These are phyloP conservation scores for Aspergillus costaricaensis DNA, from an alignment of 2,329 filamentous ascomycete species.

Conservation along the genomic window DNA sequence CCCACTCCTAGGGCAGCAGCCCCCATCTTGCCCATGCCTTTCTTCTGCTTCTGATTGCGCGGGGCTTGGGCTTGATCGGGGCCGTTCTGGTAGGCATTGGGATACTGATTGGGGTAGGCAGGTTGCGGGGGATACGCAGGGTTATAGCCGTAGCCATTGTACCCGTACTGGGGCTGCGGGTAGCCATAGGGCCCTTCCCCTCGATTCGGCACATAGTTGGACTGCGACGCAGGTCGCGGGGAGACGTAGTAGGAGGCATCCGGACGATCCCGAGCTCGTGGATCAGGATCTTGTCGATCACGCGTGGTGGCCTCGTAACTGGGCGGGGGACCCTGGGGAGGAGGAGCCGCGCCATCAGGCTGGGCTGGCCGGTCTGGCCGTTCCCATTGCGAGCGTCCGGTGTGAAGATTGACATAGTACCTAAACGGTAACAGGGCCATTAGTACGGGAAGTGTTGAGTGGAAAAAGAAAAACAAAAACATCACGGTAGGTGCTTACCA, in stretches of 20 bases:
- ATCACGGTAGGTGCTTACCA: neutral
- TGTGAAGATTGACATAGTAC: conserved; percentile 2
- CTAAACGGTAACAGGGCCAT: neutral
- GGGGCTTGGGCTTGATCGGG: neutral
- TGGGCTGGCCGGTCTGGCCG: conserved; percentile 3
- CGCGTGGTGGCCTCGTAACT: neutral
- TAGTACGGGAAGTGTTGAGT: neutral
- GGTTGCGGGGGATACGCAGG: neutral
- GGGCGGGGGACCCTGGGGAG: neutral
- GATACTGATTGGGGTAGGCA: neutral
- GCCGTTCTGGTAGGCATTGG: neutral
- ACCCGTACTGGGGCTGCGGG: neutral
- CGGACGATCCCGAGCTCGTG: no score
- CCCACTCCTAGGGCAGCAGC: conserved; percentile 1
- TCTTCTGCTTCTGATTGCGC: neutral
- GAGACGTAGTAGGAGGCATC: neutral
- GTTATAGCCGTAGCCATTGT: neutral
- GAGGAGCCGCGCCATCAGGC: neutral
- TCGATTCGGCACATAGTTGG: neutral
- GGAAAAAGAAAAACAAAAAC: no score
- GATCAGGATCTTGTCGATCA: neutral
- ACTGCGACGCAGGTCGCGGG: neutral
- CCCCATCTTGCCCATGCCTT: conserved; percentile 1
- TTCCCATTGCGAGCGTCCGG: conserved; percentile 6
- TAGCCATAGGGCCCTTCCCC: neutral